Evolutionary conservation across 495 filamentous ascomycete genomes (phyloP).

Genomic region (Penicillium salamii): DNA sequence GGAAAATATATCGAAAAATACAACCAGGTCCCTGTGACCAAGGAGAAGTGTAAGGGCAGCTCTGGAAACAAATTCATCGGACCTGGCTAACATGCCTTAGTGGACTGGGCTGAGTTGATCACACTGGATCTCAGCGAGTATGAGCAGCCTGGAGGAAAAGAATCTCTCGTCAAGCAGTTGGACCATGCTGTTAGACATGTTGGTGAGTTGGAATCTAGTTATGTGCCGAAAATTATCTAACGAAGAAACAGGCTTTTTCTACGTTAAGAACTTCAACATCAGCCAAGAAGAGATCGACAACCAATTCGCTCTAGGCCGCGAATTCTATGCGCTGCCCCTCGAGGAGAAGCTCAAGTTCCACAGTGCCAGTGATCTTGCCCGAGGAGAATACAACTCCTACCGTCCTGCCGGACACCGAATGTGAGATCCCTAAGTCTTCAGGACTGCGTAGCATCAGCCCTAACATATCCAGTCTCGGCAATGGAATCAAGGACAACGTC

Average conservation of each 20-base stretch:
- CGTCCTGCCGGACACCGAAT: slow-evolving; percentile 43
- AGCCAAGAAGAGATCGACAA: slow-evolving; percentile 52
- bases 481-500: slow-evolving; percentile 47
- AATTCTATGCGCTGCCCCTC: slow-evolving; percentile 52
- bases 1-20: slow-evolving; percentile 42
- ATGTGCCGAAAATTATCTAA: no score
- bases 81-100: slow-evolving; percentile 18
- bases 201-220: no score
- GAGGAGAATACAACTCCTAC: slow-evolving; percentile 43
- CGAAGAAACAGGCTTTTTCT: slow-evolving; percentile 54
- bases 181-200: slow-evolving; percentile 56
- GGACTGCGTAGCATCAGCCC: background rate
- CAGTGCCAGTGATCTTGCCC: slow-evolving; percentile 25
- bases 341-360: slow-evolving; percentile 56
- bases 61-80: background rate
- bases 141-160: slow-evolving; percentile 50
- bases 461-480: slow-evolving; percentile 31
- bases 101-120: slow-evolving; percentile 55
- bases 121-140: slow-evolving; percentile 53
- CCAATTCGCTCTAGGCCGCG: slow-evolving; percentile 55
- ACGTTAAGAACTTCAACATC: slow-evolving; percentile 54
- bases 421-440: slow-evolving; percentile 27
- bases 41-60: slow-evolving; percentile 37
- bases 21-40: slow-evolving; percentile 47
- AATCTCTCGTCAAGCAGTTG: slow-evolving; percentile 52